A percentile compares a stretch with the other conserved stretches of the same genome.
Evolutionary conservation across 2,329 filamentous ascomycete species (phyloP).

Genomic region (Trichoderma atrobrunneum): DNA sequence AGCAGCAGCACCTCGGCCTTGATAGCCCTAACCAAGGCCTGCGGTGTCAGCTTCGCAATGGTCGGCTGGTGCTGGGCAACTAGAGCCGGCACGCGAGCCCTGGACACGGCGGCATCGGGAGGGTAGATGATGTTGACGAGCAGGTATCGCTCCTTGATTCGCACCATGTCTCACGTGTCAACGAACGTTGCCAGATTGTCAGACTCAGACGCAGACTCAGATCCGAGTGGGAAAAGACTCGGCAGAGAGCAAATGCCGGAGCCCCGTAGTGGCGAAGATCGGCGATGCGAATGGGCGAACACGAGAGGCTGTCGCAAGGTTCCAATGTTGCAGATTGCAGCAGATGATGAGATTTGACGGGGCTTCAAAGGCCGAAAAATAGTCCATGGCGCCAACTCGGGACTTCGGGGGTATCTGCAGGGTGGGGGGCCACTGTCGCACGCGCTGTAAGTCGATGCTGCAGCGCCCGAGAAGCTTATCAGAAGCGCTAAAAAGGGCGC

Average conservation of each 20-base stretch:
- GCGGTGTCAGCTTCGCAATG: constrained; percentile 64
- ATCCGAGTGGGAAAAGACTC: not conserved
- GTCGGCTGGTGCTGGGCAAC: constrained; percentile 79
- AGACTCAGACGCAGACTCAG: not conserved
- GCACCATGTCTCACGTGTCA: constrained; percentile 66
- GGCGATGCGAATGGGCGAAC: not conserved
- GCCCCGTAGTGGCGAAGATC: not conserved
- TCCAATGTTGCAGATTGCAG: not conserved
- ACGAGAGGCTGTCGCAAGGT: not conserved
- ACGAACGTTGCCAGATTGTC: not conserved
- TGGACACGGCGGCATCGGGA: constrained; percentile 42
- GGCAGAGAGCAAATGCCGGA: not conserved
- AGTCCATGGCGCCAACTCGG: constrained; percentile 16
- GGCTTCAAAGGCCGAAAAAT: constrained; percentile 14
- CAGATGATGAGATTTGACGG: not conserved
- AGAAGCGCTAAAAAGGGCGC: not conserved
- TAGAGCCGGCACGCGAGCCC: constrained; percentile 51
- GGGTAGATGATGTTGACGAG: constrained; percentile 94
- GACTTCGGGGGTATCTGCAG: constrained; percentile 3
- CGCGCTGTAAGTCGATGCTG: not conserved
- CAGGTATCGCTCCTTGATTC: constrained; percentile 92
- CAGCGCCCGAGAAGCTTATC: constrained; percentile 8
- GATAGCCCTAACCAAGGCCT: constrained; percentile 65
- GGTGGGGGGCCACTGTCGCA: not conserved
- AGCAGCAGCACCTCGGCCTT: constrained; percentile 66